Evolutionary conservation across 2,329 filamentous ascomycete genomes (phyloP), one percentile per base, ranked within the genome.

Genomic region (Ilyonectria destructans): DNA sequence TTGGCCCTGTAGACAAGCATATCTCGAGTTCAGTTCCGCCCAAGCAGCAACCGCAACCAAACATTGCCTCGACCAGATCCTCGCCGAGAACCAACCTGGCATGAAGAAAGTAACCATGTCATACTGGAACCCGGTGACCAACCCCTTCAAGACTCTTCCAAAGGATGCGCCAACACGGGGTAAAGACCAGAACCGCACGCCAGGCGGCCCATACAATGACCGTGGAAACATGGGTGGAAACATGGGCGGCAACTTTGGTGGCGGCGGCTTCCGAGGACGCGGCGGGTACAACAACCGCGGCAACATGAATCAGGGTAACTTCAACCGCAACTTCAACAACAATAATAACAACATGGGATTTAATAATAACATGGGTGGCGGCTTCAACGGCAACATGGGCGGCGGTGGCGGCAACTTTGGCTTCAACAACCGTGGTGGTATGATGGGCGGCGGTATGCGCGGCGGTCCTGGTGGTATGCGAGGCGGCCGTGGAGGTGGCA

Each of bases 71-170:
- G 95, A 97, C 70, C 84, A 86, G 31, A 84, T 91, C 37, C 79
- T 80, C 29, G 84, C 84, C 49, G 86, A 87, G 21, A 83, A 80
- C 64, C 85, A 85, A 71, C 84, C 82, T 64, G 85, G 80, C 76
- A 91, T 86, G 70, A 95, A 95, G 80, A 93, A 93, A 78, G 88
- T 93, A 71, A 88, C 86, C 1, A 90, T 93, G 54, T 89, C 89
- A 66, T 98, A 95, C 84, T 92, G 93, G 60, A 92, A 90, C 71
- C 91, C 94, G 0, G 88, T 89, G 55, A 87, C 88, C 72, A 98
- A 98, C 79, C 95, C 95, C 0, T 98, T 97, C 88, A 92, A 93
- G 72, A 98, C 95, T 0, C 84, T 97, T 5, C 95, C 95, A 19
- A 97, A 97, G 83, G 95, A 97, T 79, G 92, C 92, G 0, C 94